phyloP scores from a whole-genome alignment of 2,329 filamentous ascomycete species.

The Cercospora brassicicola region DNA sequence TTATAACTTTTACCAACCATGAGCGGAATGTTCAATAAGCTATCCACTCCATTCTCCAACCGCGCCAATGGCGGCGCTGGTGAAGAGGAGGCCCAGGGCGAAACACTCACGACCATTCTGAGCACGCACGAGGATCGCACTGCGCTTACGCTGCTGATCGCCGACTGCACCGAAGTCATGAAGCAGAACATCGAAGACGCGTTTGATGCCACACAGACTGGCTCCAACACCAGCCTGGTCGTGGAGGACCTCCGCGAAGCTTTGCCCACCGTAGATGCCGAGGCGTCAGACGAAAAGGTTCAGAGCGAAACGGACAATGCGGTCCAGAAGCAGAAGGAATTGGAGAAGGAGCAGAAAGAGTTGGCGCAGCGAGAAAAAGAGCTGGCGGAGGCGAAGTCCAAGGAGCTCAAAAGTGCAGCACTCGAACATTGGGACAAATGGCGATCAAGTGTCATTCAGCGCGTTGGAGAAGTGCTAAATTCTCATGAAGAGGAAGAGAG shows the following conservation, averaged over 20 bases:
- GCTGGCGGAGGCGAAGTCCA: constrained; percentile 53
- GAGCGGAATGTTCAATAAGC: constrained; percentile 1
- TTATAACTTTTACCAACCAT: background rate
- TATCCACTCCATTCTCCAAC: background rate
- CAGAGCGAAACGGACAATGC: constrained; percentile 9
- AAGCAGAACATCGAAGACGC: constrained; percentile 46
- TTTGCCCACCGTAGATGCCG: constrained; percentile 34
- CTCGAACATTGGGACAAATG: constrained; percentile 76
- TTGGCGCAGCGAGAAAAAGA: constrained; percentile 50
- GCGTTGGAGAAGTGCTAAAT: constrained; percentile 67
- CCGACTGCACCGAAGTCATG: constrained; percentile 49
- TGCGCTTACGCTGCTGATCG: constrained; percentile 50
- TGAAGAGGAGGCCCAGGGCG: constrained; percentile 34
- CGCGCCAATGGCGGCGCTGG: constrained; percentile 2
- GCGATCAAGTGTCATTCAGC: constrained; percentile 67
- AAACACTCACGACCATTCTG: constrained; percentile 49
- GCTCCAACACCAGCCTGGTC: constrained; percentile 32
- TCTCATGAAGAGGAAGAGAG: constrained; percentile 37
- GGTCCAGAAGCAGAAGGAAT: constrained; percentile 13
- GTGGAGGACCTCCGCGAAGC: constrained; percentile 8
- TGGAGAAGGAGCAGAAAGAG: constrained; percentile 35
- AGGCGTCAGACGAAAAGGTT: constrained; percentile 12
- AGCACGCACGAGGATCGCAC: constrained; percentile 44
- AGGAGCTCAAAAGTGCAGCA: constrained; percentile 68
- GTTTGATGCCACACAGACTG: constrained; percentile 43